Evolutionary conservation across 805 yeast species (phyloP).

Genomic region (Lachancea waltii): DNA sequence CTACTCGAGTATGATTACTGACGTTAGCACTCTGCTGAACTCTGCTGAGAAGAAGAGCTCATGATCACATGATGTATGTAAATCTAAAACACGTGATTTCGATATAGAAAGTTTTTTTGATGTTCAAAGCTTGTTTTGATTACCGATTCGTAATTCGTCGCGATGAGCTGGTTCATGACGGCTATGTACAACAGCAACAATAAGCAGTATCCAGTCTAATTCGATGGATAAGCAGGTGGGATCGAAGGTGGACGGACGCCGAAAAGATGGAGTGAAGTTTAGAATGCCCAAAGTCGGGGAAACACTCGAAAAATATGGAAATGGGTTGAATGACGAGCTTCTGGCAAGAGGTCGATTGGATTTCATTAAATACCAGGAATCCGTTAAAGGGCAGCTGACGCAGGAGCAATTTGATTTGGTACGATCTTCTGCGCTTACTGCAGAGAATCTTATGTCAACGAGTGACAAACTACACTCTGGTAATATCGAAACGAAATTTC

Average conservation of each 20-base stretch:
- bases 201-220: background rate
- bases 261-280: constrained; percentile 12
- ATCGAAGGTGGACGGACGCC: constrained; percentile 7
- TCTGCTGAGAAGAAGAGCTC: background rate
- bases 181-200: background rate
- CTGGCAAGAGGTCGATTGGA: constrained; percentile 22
- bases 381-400: constrained; percentile 23
- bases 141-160: background rate
- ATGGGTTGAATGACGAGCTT: constrained; percentile 11
- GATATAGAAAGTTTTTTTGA: background rate
- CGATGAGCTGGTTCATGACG: background rate
- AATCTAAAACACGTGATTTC: background rate
- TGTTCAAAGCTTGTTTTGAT: background rate
- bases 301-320: constrained; percentile 1
- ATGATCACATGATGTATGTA: background rate
- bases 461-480: constrained; percentile 18
- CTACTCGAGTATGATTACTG: constrained; percentile 16
- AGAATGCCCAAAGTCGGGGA: constrained; percentile 8
- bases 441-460: constrained; percentile 15
- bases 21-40: background rate
- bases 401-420: constrained; percentile 26
- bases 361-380: constrained; percentile 16
- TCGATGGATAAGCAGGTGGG: constrained; percentile 13
- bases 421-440: constrained; percentile 16
- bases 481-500: constrained; percentile 17